Conservation (phyloP, 768 basidiomycete genomes). For the Suillus spraguei region DNA sequence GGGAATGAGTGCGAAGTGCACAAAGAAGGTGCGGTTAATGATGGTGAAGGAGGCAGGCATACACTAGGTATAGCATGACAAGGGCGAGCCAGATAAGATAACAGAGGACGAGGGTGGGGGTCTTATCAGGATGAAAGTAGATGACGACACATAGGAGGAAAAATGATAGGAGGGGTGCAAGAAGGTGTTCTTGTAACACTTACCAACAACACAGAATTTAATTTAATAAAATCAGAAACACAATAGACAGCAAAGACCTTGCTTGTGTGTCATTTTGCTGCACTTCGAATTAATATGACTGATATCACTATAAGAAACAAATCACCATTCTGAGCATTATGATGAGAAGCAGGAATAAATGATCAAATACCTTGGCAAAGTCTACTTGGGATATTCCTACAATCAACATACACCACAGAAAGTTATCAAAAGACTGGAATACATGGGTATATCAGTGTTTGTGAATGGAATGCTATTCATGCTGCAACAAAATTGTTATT, state of each 20-base stretch:
- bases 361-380: conserved; percentile 24
- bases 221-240: too few relatives aligned
- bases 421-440: conserved; percentile 29
- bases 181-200: too few relatives aligned
- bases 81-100: too few relatives aligned
- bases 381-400: conserved; percentile 32
- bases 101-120: too few relatives aligned
- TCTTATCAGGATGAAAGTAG: too few relatives aligned
- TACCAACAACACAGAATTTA: not conserved
- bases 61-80: too few relatives aligned
- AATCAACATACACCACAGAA: conserved; percentile 28
- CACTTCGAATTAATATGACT: not conserved
- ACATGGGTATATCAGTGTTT: conserved; percentile 30
- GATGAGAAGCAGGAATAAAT: conserved; percentile 35
- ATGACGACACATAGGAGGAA: too few relatives aligned
- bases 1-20: too few relatives aligned
- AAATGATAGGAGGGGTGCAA: too few relatives aligned
- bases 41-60: too few relatives aligned
- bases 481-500: conserved; percentile 18
- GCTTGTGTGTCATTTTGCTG: not conserved
- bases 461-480: conserved; percentile 19
- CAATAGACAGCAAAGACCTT: not conserved
- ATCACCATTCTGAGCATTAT: conserved; percentile 17
- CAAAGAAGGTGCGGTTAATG: too few relatives aligned
- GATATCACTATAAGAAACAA: conserved; percentile 12